Conservation (phyloP, 1,139 yeast species). For the Tardiomyces digboiensis region DNA sequence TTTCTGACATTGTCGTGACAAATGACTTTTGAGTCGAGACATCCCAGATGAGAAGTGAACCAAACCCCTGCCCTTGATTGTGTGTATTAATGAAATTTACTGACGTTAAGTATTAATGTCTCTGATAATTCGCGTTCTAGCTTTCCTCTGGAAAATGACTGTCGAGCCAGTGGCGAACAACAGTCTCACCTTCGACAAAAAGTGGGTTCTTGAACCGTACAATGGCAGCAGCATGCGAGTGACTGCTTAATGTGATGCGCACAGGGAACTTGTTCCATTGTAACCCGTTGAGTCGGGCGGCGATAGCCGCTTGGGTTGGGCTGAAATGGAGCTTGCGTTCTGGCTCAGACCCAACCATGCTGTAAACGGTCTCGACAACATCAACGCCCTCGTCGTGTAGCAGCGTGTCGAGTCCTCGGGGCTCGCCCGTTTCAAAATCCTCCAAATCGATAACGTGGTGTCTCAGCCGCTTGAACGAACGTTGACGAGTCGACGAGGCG, state of each 20-base stretch:
- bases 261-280: constrained; percentile 66
- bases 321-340: constrained; percentile 6
- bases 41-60: no score
- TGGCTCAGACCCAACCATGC: constrained; percentile 14
- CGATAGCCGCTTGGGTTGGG: constrained; percentile 40
- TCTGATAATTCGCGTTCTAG: no score
- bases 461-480: constrained; percentile 7
- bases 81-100: no score
- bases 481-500: constrained; percentile 16
- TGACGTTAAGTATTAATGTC: no score
- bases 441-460: neutral
- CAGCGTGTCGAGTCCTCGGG: constrained; percentile 13
- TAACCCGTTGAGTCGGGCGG: constrained; percentile 46
- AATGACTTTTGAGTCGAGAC: no score
- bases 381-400: constrained; percentile 45
- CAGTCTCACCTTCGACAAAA: constrained; percentile 58
- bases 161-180: constrained; percentile 55
- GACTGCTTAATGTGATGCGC: constrained; percentile 51
- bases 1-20: neutral
- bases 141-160: constrained; percentile 4
- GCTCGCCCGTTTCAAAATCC: constrained; percentile 4
- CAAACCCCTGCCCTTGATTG: no score
- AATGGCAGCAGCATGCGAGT: constrained; percentile 77
- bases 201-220: constrained; percentile 46
- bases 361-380: constrained; percentile 33